Evolutionary conservation across 495 filamentous ascomycete genomes (phyloP).

Genomic region (Hypoxylon trugodes): DNA sequence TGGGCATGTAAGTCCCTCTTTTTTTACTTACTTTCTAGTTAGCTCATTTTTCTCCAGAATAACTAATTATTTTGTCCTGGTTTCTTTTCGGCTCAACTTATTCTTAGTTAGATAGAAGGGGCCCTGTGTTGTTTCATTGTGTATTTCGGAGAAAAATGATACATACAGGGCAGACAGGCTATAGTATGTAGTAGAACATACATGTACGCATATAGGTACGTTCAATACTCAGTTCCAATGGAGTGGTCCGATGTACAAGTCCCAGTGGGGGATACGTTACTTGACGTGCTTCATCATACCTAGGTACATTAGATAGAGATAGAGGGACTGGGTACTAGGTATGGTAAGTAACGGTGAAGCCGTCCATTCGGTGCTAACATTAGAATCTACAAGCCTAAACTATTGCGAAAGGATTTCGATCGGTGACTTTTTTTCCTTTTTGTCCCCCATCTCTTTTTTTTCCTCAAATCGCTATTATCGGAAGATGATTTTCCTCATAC

Average conservation of each 20-base stretch:
- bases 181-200: no score
- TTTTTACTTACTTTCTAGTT: not conserved
- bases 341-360: conserved; percentile 24
- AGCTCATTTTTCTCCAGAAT: not conserved
- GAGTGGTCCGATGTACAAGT: conserved; percentile 20
- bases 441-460: not conserved
- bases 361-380: conserved; percentile 40
- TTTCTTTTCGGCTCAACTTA: conserved; percentile 20
- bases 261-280: conserved; percentile 39
- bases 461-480: conserved; percentile 21
- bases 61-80: conserved; percentile 13
- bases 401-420: conserved; percentile 32
- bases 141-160: conserved; percentile 12
- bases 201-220: not conserved
- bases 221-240: conserved; percentile 23
- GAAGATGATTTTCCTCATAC: conserved; percentile 6
- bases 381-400: conserved; percentile 28
- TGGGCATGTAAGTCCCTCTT: conserved; percentile 28
- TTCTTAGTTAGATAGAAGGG: conserved; percentile 36
- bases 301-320: no score
- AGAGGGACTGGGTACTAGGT: no score
- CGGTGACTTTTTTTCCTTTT: conserved; percentile 27
- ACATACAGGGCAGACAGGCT: conserved; percentile 2
- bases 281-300: conserved; percentile 15
- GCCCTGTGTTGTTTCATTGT: conserved; percentile 20